phyloP scores from a whole-genome alignment of 2,329 filamentous ascomycete species.

The Microsporum audouinii region DNA sequence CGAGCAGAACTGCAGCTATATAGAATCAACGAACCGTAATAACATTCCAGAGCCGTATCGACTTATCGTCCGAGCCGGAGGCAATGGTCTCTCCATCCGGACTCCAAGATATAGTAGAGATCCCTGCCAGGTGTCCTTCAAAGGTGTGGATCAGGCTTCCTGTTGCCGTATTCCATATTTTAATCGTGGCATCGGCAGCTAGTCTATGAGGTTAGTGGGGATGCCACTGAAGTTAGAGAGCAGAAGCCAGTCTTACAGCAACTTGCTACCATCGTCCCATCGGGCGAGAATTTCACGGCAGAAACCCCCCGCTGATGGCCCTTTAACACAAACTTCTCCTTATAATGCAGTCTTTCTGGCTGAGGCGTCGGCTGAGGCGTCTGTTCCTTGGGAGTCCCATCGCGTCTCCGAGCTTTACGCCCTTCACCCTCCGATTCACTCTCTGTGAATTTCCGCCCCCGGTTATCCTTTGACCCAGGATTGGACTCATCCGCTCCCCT shows the following conservation, averaged over 20 bases:
- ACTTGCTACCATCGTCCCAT: slow-evolving; percentile 80
- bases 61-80: slow-evolving; percentile 90
- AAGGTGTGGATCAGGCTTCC: slow-evolving; percentile 77
- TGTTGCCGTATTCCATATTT: slow-evolving; percentile 74
- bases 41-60: slow-evolving; percentile 81
- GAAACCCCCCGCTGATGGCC: slow-evolving; percentile 73
- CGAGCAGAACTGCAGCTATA: not conserved
- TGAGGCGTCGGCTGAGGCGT: slow-evolving; percentile 35
- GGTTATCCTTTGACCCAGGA: slow-evolving; percentile 1
- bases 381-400: slow-evolving; percentile 14
- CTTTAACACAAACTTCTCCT: slow-evolving; percentile 55
- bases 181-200: slow-evolving; percentile 78
- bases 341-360: slow-evolving; percentile 54
- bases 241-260: slow-evolving; percentile 44
- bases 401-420: not conserved
- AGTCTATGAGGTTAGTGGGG: slow-evolving; percentile 10
- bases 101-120: slow-evolving; percentile 88
- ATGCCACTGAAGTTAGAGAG: slow-evolving; percentile 6
- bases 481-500: slow-evolving; percentile 5
- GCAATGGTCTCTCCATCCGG: slow-evolving; percentile 80
- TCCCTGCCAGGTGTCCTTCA: slow-evolving; percentile 83
- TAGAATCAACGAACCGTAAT: slow-evolving; percentile 33
- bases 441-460: slow-evolving; percentile 9
- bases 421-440: slow-evolving; percentile 17
- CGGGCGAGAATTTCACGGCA: slow-evolving; percentile 79